Percentiles rank a stretch among this genome's conserved stretches.
Conservation (phyloP, 768 basidiomycete species). For the Nevesoporus exiguus region DNA sequence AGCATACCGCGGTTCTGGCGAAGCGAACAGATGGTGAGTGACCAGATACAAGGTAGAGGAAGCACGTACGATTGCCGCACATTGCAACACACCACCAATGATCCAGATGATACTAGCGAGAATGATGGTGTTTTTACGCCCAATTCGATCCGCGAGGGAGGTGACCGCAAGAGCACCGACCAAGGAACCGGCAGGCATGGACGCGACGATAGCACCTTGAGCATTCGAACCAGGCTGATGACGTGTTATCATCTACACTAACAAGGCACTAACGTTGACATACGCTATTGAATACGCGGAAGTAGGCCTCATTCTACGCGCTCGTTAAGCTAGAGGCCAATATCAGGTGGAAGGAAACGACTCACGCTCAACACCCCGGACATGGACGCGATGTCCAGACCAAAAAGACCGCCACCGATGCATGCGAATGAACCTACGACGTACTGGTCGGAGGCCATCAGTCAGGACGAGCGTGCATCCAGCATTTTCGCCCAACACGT, state of each 20-base stretch:
- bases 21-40: not conserved
- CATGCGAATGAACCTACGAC: slow-evolving; percentile 79
- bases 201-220: slow-evolving; percentile 73
- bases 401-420: slow-evolving; percentile 76
- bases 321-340: not conserved
- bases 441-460: slow-evolving; percentile 46
- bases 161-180: slow-evolving; percentile 62
- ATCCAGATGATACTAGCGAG: slow-evolving; percentile 69
- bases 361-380: slow-evolving; percentile 64
- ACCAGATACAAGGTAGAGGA: not conserved
- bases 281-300: slow-evolving; percentile 25
- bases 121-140: slow-evolving; percentile 65
- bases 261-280: not conserved
- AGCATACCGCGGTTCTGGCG: slow-evolving; percentile 69
- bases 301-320: slow-evolving; percentile 27
- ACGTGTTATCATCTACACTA: slow-evolving; percentile 3
- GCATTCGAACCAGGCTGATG: slow-evolving; percentile 45
- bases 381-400: slow-evolving; percentile 82
- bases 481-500: slow-evolving; percentile 6
- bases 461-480: slow-evolving; percentile 7
- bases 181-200: slow-evolving; percentile 73
- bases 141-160: slow-evolving; percentile 59
- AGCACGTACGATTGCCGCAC: slow-evolving; percentile 45
- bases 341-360: not conserved
- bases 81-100: slow-evolving; percentile 69